Evolutionary conservation across 2,329 filamentous ascomycete genomes (phyloP).

Genomic region (Calonectria hongkongensis): DNA sequence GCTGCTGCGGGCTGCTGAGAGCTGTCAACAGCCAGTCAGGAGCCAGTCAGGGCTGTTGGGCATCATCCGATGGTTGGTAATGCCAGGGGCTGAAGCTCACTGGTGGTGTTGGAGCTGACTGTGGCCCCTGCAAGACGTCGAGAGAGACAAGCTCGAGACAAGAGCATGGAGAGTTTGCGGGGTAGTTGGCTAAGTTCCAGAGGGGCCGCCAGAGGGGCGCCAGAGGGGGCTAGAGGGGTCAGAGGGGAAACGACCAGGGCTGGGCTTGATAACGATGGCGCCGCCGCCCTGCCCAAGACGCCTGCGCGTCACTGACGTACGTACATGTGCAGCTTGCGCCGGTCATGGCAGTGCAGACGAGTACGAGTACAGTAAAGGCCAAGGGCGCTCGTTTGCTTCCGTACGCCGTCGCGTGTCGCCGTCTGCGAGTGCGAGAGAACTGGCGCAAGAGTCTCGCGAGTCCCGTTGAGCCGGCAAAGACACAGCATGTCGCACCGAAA

Average conservation of each 20-base stretch:
- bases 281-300: conserved; percentile 25
- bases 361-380: neutral
- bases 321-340: neutral
- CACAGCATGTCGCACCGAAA: conserved; percentile 21
- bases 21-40: neutral
- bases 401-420: neutral
- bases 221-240: neutral
- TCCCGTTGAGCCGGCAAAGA: neutral
- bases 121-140: conserved; percentile 22
- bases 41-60: conserved; percentile 8
- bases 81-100: conserved; percentile 19
- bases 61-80: conserved; percentile 18
- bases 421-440: neutral
- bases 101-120: conserved; percentile 25
- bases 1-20: conserved; percentile 20
- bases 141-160: conserved; percentile 23
- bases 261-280: conserved; percentile 13
- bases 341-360: neutral
- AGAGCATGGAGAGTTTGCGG: conserved; percentile 38
- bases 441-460: neutral
- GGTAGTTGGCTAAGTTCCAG: conserved; percentile 18
- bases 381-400: neutral
- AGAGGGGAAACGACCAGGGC: conserved; percentile 6
- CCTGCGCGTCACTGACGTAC: conserved; percentile 40
- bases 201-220: conserved; percentile 20